Base-by-base conservation (phyloP, 257 asterid genomes). In the Primulina huaijiensis region DNA sequence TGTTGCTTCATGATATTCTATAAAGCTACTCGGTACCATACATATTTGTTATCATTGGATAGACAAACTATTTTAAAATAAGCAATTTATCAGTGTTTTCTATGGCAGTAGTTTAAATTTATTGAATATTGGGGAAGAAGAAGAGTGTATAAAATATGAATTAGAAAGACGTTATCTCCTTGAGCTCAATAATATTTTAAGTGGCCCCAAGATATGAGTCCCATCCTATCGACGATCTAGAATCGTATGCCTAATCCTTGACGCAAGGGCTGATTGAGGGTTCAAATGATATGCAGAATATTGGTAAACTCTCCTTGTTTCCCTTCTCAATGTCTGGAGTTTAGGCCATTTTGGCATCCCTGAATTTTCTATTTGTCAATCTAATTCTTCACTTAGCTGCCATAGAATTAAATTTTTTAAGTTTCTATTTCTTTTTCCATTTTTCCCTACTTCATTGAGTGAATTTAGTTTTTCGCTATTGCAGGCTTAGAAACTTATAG, bases 381-480 rank as follows among this genome's bases (percentile, higher is more conserved):
- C 55, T 4, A 46, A 46, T 46, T 40, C 50, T 40, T 40, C 50
- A 40, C 6, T 40, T 40, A 2, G 16, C 50, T 40, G 16, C 4
- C 50, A 2, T 10, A 10, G 50, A 10, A 5, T 40, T 40, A 40
- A 37, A 8, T 9, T 2, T 40, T 40, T 40, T 8, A 40, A 2
- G 16, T 9, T 40, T 5, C 6, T 40, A 8, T 10, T 9, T 40
- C 17, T 8, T 40, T 40, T 40, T 1, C 40, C 2, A 6, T 35
- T 35, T 35, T 35, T 10, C 1, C 0, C 50, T 40, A 40, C 50
- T 40, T 35, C 50, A 40, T 40, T 40, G 50, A 40, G 50, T 40
- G 16, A 40, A 40, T 67, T 57, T 60, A 64, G 61, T 52, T 59
- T 59, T 65, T 19, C 27, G 72, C 55, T 19, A 43, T 29, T 23